Evolutionary conservation across 2,329 filamentous ascomycete genomes (phyloP), one percentile per base, ranked within the genome.

Genomic region (Verticillium albo-atrum): DNA sequence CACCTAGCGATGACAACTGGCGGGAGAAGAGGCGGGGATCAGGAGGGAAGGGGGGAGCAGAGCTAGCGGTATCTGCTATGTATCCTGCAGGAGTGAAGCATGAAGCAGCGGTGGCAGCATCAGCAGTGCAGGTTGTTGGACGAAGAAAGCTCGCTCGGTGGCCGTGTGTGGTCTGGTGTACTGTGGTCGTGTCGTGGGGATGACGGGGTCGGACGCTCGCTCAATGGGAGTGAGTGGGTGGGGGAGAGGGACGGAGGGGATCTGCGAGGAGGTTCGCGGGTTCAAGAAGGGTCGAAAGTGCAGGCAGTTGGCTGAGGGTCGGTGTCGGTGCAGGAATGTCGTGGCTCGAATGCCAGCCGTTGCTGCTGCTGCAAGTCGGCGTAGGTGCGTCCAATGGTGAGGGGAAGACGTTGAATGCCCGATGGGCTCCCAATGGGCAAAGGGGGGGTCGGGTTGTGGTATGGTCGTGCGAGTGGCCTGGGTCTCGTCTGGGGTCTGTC

Each of bases 331-430:
- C 57, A 63, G 28, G 62, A 67, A 65, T 75, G 73, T 75, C 73
- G 73, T 75, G 73, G 73, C 73, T 75, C 73, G 72, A 75, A 73
- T 75, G 72, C 72, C 68, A 69, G 68, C 62, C 64, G 63, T 65
- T 70, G 65, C 67, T 20, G 57, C 42, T 47, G 59, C 63, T 64
- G 64, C 64, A 64, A 62, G 62, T 58, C 59, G 32, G 57, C 58
- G 54, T 52, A 14, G 30, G 60, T 51, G 59, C 54, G 61, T 60
- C 64, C 62, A 65, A 65, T 65, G 61, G 57, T 35, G 54, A 51
- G 42, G 42, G 55, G 30, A 50, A 56, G 54, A 51, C 37, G 56
- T 61, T 54, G 57, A 55, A 35, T 59, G 60, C 61, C 59, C 57
- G 55, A 63, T 30, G 52, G 51, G 17, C 54, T 61, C 55, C 55